Conservation (phyloP, 2,329 filamentous ascomycete genomes). For the Pseudogymnoascus sp. region DNA sequence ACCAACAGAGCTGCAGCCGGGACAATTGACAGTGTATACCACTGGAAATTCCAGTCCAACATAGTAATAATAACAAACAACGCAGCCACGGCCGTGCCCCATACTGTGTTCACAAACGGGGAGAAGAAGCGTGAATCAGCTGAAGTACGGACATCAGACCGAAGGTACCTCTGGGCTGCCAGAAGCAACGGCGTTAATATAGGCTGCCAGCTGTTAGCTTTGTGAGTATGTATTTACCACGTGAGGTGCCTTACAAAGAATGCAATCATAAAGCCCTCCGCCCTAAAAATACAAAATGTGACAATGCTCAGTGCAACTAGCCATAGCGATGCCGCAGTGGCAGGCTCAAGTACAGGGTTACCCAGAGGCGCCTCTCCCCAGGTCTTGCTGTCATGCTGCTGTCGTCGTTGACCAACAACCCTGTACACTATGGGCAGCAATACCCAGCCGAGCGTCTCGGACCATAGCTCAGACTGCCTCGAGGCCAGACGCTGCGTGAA, state of each 20-base stretch:
- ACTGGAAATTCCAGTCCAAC: constrained; percentile 24
- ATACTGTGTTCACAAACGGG: constrained; percentile 18
- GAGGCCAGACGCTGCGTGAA: constrained; percentile 20
- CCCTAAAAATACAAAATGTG: constrained; percentile 20
- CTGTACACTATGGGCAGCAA: constrained; percentile 24
- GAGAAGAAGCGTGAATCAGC: constrained; percentile 15
- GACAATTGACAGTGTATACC: constrained; percentile 24
- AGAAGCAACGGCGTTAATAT: constrained; percentile 29
- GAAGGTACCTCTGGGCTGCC: constrained; percentile 21
- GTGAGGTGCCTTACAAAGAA: constrained; percentile 2
- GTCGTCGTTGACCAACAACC: not conserved
- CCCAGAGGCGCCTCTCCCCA: not conserved
- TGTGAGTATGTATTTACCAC: not conserved
- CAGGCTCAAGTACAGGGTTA: not conserved
- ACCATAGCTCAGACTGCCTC: constrained; percentile 25
- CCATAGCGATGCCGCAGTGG: constrained; percentile 13
- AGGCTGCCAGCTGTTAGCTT: constrained; percentile 21
- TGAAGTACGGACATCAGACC: constrained; percentile 9
- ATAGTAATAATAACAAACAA: constrained; percentile 23
- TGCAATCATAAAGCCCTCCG: constrained; percentile 17
- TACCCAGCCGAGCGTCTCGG: constrained; percentile 31
- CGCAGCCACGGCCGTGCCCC: constrained; percentile 23
- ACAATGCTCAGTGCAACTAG: constrained; percentile 17
- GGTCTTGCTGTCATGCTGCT: not conserved
- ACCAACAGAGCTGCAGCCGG: constrained; percentile 26